Evolutionary conservation across 768 basidiomycete species (phyloP).

Genomic region (Mycena polygramma): DNA sequence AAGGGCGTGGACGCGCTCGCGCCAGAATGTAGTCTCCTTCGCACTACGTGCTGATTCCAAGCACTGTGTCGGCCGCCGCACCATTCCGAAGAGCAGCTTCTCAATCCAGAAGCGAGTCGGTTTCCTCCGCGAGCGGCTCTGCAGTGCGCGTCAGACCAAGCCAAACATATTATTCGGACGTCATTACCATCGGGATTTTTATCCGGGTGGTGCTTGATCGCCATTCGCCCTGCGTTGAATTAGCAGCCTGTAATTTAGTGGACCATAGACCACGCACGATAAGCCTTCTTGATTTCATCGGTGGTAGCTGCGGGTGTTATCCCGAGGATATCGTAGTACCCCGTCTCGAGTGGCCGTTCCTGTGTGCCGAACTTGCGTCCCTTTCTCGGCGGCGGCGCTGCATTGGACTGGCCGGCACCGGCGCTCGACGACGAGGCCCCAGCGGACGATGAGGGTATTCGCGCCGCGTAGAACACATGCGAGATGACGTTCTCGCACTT

Average conservation of each 20-base stretch:
- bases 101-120: no score
- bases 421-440: slow-evolving; percentile 37
- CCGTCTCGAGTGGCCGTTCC: slow-evolving; percentile 88
- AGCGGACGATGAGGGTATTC: slow-evolving; percentile 54
- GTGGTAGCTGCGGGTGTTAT: slow-evolving; percentile 79
- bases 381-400: slow-evolving; percentile 53
- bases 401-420: slow-evolving; percentile 37
- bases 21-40: no score
- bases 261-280: slow-evolving; percentile 65
- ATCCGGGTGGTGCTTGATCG: slow-evolving; percentile 93
- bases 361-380: slow-evolving; percentile 90
- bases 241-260: slow-evolving; percentile 7
- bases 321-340: slow-evolving; percentile 91
- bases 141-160: background rate
- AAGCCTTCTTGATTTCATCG: slow-evolving; percentile 93
- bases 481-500: slow-evolving; percentile 70
- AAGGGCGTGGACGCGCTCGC: no score
- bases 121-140: slow-evolving; percentile 84
- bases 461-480: slow-evolving; percentile 77
- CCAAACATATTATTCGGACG: background rate
- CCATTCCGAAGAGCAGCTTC: no score
- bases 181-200: slow-evolving; percentile 80
- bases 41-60: no score
- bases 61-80: no score
- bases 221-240: slow-evolving; percentile 70